phyloP scores from a whole-genome alignment of 805 yeast genomes.

The Wickerhamiella slavikovae region DNA sequence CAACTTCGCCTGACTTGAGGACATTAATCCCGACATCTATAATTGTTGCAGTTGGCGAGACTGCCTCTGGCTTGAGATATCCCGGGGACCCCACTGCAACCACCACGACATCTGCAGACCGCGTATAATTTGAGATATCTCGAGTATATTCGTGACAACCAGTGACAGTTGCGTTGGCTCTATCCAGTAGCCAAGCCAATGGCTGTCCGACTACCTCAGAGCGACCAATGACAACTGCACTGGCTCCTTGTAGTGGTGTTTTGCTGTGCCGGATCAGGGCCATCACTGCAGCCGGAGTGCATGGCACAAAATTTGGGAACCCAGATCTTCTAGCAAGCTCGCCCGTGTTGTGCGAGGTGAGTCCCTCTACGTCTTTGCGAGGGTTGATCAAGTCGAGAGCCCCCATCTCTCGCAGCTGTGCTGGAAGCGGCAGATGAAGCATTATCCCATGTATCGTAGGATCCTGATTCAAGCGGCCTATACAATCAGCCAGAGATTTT shows the following conservation, averaged over 20 bases:
- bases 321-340: slow-evolving; percentile 82
- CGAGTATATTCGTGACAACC: slow-evolving; percentile 59
- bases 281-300: slow-evolving; percentile 90
- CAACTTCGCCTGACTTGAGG: slow-evolving; percentile 65
- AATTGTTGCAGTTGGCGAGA: slow-evolving; percentile 71
- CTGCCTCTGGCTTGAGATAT: slow-evolving; percentile 69
- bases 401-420: slow-evolving; percentile 53
- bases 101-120: slow-evolving; percentile 71
- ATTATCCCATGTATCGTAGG: slow-evolving; percentile 65
- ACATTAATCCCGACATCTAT: slow-evolving; percentile 93
- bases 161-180: slow-evolving; percentile 71
- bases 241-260: slow-evolving; percentile 47
- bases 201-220: slow-evolving; percentile 97
- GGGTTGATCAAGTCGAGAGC: slow-evolving; percentile 65
- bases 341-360: slow-evolving; percentile 73
- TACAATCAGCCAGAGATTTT: too few relatives aligned
- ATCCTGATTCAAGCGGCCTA: too few relatives aligned
- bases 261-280: slow-evolving; percentile 51
- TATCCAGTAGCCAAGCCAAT: slow-evolving; percentile 61
- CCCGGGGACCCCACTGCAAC: slow-evolving; percentile 82
- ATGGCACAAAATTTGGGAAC: slow-evolving; percentile 63
- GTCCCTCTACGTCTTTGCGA: slow-evolving; percentile 88
- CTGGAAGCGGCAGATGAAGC: slow-evolving; percentile 79
- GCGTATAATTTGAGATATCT: slow-evolving; percentile 36
- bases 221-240: slow-evolving; percentile 83